Evolutionary conservation across 2,329 filamentous ascomycete species (phyloP).

Genomic region (Neobulgaria alba): DNA sequence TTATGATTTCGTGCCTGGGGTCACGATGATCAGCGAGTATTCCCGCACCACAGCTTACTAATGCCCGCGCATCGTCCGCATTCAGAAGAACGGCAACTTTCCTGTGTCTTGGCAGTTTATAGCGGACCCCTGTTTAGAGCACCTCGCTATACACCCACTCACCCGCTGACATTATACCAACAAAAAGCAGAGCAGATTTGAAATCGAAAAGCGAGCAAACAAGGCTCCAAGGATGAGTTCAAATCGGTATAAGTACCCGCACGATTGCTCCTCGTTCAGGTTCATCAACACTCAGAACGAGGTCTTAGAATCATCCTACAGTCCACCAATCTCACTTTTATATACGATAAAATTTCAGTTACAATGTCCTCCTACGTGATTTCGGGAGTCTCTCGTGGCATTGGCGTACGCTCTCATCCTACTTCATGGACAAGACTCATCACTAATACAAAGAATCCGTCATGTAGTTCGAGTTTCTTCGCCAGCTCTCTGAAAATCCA

Average conservation of each 20-base stretch:
- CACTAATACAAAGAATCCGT: background rate
- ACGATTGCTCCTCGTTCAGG: background rate
- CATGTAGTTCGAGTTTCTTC: slow-evolving; percentile 41
- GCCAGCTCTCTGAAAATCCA: slow-evolving; percentile 35
- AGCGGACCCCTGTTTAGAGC: background rate
- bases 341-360: background rate
- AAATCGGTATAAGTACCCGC: background rate
- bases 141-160: too few relatives aligned
- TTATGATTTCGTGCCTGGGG: too few relatives aligned
- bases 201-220: background rate
- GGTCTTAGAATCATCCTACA: background rate
- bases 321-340: background rate
- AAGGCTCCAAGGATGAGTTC: background rate
- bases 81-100: background rate
- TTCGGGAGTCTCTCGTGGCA: background rate
- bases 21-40: background rate
- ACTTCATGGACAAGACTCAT: background rate
- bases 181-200: background rate
- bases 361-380: background rate
- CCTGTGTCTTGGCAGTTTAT: background rate
- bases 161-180: too few relatives aligned
- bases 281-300: background rate
- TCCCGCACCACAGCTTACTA: background rate
- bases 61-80: background rate
- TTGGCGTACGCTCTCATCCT: background rate